Evolutionary conservation across 2,329 filamentous ascomycete species (phyloP), one percentile per base, ranked within the genome.

Genomic region (Fusarium denticulatum): DNA sequence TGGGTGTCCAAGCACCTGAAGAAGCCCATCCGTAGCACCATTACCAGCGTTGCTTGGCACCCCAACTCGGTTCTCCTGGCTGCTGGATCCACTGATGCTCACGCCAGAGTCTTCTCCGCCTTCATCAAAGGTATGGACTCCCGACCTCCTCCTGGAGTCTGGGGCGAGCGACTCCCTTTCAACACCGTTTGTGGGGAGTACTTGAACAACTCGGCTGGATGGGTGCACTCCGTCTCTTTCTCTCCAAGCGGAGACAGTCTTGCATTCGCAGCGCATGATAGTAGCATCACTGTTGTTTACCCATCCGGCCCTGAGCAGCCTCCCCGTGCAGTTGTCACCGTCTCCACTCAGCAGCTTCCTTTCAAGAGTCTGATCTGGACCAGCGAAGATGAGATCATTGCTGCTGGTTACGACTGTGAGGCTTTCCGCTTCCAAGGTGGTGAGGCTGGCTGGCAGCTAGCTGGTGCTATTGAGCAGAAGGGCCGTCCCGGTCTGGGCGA

Each of bases 1-100:
- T 99, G 96, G 96, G 96, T 99, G 46, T 98, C 95, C 42, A 99
- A 99, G 88, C 96, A 99, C 85, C 86, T 99, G 80, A 98, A 98
- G 90, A 99, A 98, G 89, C 96, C 96, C 26, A 97, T 99, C 79
- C 93, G 96, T 76, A 97, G 95, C 82, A 99, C 96, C 64, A 96
- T 99, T 79, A 98, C 96, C 63, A 95, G 93, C 22, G 91, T 99
- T 49, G 92, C 93, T 64, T 99, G 96, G 96, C 96, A 99, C 83
- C 96, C 96, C 40, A 99, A 99, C 87, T 97, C 94, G 15, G 96
- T 99, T 22, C 89, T 99, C 37, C 88, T 99, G 30, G 96, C 96
- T 22, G 95, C 96, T 47, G 96, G 96, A 42, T 97, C 94, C n/a
- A 98, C 96, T 40, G 96, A 99, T 83, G 96, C 96, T 42, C 96